Percentiles rank a stretch among this genome's conserved stretches.
These are phyloP conservation scores for Trametes pubescens DNA, from an alignment of 1,284 basidiomycete genomes.

Conservation along the genomic window DNA sequence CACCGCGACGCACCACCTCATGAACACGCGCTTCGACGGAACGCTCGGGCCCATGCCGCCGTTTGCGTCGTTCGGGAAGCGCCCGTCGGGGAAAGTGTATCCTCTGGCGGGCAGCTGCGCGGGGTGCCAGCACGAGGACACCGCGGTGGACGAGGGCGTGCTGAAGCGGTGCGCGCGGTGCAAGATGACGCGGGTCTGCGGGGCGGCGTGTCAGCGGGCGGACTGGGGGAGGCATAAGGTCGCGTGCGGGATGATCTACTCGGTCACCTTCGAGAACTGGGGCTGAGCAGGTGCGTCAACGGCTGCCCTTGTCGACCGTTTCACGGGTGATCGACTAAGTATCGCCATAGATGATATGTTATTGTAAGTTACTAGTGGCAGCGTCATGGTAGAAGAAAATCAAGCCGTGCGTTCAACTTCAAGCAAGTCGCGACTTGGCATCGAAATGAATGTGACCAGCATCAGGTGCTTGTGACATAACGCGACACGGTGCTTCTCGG, in stretches of 20 bases:
- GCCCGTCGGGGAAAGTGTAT: slow-evolving; percentile 5
- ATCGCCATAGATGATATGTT: too few species aligned
- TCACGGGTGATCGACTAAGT: too few species aligned
- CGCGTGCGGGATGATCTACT: slow-evolving; percentile 17
- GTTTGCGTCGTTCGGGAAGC: background rate
- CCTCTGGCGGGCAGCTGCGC: slow-evolving; percentile 26
- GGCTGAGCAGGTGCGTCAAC: background rate
- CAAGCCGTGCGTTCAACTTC: too few species aligned
- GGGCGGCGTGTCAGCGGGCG: slow-evolving; percentile 23
- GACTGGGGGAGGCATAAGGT: slow-evolving; percentile 28
- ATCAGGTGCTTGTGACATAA: background rate
- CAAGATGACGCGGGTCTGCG: slow-evolving; percentile 23
- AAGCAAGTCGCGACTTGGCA: too few species aligned
- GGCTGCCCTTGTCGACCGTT: background rate
- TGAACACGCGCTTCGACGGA: background rate
- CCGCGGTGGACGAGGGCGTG: background rate
- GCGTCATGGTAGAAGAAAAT: too few species aligned
- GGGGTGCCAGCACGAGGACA: slow-evolving; percentile 24
- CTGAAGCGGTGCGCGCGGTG: slow-evolving; percentile 25
- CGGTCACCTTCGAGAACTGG: slow-evolving; percentile 30
- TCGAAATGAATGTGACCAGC: background rate
- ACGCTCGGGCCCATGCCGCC: background rate
- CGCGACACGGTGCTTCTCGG: background rate
- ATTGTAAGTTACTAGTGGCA: too few species aligned
- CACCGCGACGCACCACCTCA: background rate